Percentiles rank a stretch among this genome's conserved stretches.
These are phyloP conservation scores for Climacium dendroides DNA, from an alignment of 225 moss, liverwort and hornwort species.

Conservation along the genomic window DNA sequence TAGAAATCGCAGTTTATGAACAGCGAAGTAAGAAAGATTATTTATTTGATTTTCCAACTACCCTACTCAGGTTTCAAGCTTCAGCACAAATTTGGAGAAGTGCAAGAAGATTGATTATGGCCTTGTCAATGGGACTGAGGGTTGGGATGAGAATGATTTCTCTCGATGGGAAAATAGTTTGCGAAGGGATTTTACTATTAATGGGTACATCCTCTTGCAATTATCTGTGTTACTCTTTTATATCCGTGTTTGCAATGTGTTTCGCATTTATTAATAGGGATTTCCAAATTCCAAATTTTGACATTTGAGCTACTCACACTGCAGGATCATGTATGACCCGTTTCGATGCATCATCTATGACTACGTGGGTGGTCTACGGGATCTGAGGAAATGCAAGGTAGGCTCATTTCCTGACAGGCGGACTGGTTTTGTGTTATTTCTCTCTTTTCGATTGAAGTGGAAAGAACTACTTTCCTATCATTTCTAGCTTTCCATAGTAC, in stretches of 20 bases:
- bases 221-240: neutral
- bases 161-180: constrained; percentile 84
- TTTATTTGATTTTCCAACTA: neutral
- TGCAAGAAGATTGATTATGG: constrained; percentile 15
- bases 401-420: neutral
- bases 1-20: neutral
- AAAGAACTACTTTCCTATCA: neutral
- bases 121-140: constrained; percentile 60
- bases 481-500: neutral
- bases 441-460: neutral
- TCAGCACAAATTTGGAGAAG: constrained; percentile 63
- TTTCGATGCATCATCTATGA: constrained; percentile 72
- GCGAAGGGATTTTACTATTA: constrained; percentile 86
- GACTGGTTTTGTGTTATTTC: neutral
- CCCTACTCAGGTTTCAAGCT: constrained; percentile 70
- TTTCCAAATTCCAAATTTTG: neutral
- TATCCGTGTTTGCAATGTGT: neutral
- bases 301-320: neutral
- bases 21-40: neutral
- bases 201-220: constrained; percentile 43
- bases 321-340: constrained; percentile 98
- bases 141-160: constrained; percentile 81
- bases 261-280: neutral
- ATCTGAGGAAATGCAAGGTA: constrained; percentile 86
- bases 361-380: constrained; percentile 82